Base-by-base conservation (phyloP, 768 basidiomycete genomes). In the Mycena galericulata region DNA sequence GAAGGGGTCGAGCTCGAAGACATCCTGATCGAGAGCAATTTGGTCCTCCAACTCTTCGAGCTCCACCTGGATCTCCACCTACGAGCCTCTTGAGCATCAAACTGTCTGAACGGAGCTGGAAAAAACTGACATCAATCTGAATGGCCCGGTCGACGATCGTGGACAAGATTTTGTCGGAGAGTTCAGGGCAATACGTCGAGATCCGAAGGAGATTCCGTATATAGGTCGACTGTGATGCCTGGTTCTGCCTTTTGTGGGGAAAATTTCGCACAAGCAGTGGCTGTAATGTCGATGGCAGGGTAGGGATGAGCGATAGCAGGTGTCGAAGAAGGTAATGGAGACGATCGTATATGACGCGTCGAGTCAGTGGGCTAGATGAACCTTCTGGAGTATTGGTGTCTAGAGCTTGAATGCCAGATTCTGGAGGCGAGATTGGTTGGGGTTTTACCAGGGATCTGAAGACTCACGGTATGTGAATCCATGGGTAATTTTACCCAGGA, bases 1-100 rank as follows among this genome's bases (percentile, higher is more conserved):
- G 71, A 97, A 95, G 1, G 94, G 94, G 79, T 98, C 96, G 24
- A 94, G 77, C 50, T 93, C 90, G 71, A 92, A 94, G 20, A 92
- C 63, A 18, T 83, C 86, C n/a, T 85, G 84, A 32, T 89, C 89
- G 67, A 82, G 78, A 9, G 81, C 84, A 4, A 83, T 77, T 9
- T 88, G 78, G 20, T 86, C 87, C 17, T 86, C 83, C 4, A 97
- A 82, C 71, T 98, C 95, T 75, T 98, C 97, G 4, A 96, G 76
- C 74, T 97, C 96, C n/a, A 95, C 92, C 76, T 98, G 97, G 34
- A 99, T 96, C 80, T 99, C 97, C 29, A 98, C 95, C 95, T 97
- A 69, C 2, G 20, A 36, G 4, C 11, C 15, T 47, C 27, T 58
- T 29, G 22, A 57, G 18, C 49, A 2, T 58, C 8, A 22, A 68